Evolutionary conservation across 768 basidiomycete genomes (phyloP).

Genomic region (Auriscalpium microsporum): DNA sequence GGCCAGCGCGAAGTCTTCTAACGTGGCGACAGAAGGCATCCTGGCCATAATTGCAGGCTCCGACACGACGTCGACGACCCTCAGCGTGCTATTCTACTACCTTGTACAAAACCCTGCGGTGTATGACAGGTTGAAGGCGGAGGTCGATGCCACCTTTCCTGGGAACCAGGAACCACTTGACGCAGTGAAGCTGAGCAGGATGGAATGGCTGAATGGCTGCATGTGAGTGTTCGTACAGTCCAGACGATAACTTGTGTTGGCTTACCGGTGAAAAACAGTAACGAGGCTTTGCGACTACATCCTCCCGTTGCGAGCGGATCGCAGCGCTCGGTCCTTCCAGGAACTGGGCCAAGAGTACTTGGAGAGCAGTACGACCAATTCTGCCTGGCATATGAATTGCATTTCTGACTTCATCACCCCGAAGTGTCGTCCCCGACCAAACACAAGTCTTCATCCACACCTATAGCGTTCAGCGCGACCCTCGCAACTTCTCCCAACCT

Average conservation of each 20-base stretch:
- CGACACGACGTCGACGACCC: constrained; percentile 31
- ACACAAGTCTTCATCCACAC: neutral
- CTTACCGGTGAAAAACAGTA: neutral
- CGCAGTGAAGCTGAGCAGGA: neutral
- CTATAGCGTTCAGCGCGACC: constrained; percentile 1
- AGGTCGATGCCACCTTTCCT: constrained; percentile 5
- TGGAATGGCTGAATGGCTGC: constrained; percentile 12
- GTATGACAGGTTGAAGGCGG: constrained; percentile 6
- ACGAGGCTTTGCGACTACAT: neutral
- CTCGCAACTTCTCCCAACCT: neutral
- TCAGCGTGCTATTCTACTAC: constrained; percentile 28
- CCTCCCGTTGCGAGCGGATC: constrained; percentile 1
- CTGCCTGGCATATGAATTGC: neutral
- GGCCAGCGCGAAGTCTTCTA: no score
- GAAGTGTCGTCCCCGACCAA: neutral
- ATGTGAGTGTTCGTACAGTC: constrained; percentile 3
- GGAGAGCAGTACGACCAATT: neutral
- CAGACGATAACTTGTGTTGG: neutral
- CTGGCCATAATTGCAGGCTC: constrained; percentile 36
- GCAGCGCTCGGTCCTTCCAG: neutral
- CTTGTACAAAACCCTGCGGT: constrained; percentile 26
- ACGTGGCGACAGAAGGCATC: constrained; percentile 26
- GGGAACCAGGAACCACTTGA: constrained; percentile 10
- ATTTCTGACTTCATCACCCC: neutral
- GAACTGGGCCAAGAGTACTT: neutral